These are phyloP conservation scores for Phylloporus sp. DNA, from an alignment of 768 basidiomycete species.

Conservation along the genomic window DNA sequence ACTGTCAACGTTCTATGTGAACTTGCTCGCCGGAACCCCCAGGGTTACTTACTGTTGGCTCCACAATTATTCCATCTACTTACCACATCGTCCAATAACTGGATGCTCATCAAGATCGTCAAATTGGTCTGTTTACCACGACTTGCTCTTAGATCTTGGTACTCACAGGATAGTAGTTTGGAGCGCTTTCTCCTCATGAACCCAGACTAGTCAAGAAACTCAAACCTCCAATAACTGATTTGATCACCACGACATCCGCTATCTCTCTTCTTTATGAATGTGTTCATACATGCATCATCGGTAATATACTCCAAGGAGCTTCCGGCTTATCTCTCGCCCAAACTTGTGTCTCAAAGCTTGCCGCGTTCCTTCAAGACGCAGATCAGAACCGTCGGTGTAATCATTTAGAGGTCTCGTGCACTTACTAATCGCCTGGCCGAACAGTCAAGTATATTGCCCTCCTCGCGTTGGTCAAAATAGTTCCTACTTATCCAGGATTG, in stretches of 20 bases:
- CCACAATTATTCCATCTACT: constrained; percentile 91
- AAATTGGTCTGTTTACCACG: constrained; percentile 66
- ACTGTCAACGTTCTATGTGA: constrained; percentile 95
- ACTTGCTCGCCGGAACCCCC: constrained; percentile 74
- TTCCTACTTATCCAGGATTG: constrained; percentile 85
- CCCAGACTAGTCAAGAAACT: constrained; percentile 93
- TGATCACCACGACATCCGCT: constrained; percentile 93
- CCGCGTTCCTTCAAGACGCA: constrained; percentile 83
- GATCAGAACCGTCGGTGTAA: constrained; percentile 88
- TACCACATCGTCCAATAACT: constrained; percentile 94
- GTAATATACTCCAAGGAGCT: constrained; percentile 85
- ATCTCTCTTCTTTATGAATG: constrained; percentile 97
- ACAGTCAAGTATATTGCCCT: constrained; percentile 98
- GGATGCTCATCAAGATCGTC: constrained; percentile 99
- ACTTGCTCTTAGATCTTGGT: neutral
- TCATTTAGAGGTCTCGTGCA: constrained; percentile 9
- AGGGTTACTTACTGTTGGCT: constrained; percentile 80
- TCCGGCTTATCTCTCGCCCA: constrained; percentile 77
- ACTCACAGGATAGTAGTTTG: constrained; percentile 59
- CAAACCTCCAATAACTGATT: constrained; percentile 88
- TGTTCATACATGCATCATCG: constrained; percentile 96
- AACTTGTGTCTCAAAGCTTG: constrained; percentile 90
- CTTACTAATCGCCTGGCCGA: constrained; percentile 18
- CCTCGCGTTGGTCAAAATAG: constrained; percentile 93
- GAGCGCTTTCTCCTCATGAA: constrained; percentile 86